Evolutionary conservation across 352 stramenopile species (phyloP), one percentile per base, ranked within the genome.

Genomic region (Globisporangium nunn): DNA sequence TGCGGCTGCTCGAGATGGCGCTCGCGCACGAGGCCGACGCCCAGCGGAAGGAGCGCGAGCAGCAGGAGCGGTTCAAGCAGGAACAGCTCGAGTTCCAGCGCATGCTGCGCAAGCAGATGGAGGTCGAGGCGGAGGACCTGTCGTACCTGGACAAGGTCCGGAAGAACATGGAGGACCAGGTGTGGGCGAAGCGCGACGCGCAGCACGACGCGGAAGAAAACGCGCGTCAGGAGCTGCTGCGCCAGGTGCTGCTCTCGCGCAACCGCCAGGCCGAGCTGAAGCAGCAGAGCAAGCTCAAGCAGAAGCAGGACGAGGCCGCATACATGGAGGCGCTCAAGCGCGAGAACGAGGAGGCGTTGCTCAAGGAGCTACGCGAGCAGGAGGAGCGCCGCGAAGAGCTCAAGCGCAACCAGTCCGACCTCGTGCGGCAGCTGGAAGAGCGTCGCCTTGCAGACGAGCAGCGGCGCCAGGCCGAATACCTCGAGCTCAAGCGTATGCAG

Each of bases 401-500:
- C 18, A 91, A 91, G 57, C 72, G 73, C 12, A 83, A 78, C 17
- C 80, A 93, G 53, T 74, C 67, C 2, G 78, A 93, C 48, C 40
- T 88, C 46, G 46, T 89, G 31, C 68, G 67, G 17, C 80, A 88
- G 30, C 70, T 87, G 23, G 67, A 88, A 56, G 74, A 86, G 30
- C 67, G 61, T 8, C 65, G 68, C 39, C 17, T 83, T 8, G 62
- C 63, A 14, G 71, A 87, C 5, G 76, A 93, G 44, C 75, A 78
- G 41, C 73, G 76, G 37, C 78, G 81, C 35, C 80, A 93, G 53
- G 56, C 64, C 28, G 79, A 92, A 7, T 91, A 78, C 56, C 66
- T 91, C 8, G 79, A 91, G 54, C 66, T 88, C 50, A 90, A 88
- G 61, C 80, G 82, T 35, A 90, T 92, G 78, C 71, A 87, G 55